Conservation (phyloP, 2,329 filamentous ascomycete genomes). For the Diplodia corticola region DNA sequence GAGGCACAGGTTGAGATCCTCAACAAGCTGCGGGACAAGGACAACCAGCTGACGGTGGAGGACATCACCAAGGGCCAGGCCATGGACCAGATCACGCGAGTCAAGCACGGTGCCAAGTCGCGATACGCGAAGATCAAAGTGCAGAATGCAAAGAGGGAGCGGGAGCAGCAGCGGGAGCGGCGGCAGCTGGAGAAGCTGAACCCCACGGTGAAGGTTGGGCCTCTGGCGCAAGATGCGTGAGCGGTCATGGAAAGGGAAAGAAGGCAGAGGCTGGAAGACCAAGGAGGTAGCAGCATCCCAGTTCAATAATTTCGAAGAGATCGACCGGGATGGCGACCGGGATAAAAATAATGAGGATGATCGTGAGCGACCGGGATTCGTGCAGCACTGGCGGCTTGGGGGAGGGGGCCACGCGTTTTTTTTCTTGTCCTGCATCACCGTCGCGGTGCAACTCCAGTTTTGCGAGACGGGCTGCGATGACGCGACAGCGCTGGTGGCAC, state of each 20-base stretch:
- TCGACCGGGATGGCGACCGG: slow-evolving; percentile 15
- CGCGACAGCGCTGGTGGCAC: not conserved
- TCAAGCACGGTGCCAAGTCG: slow-evolving; percentile 78
- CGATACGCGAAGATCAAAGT: slow-evolving; percentile 45
- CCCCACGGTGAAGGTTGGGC: slow-evolving; percentile 16
- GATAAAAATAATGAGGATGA: slow-evolving; percentile 20
- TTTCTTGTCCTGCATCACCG: slow-evolving; percentile 16
- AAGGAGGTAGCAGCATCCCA: slow-evolving; percentile 13
- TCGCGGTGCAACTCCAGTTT: slow-evolving; percentile 17
- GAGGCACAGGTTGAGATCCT: slow-evolving; percentile 65
- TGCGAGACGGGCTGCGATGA: slow-evolving; percentile 4
- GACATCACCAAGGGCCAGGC: slow-evolving; percentile 78
- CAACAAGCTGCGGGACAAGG: slow-evolving; percentile 62
- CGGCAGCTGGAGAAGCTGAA: slow-evolving; percentile 44
- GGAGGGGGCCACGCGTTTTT: not conserved
- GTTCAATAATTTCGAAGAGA: slow-evolving; percentile 16
- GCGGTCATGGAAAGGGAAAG: not conserved
- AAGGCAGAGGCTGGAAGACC: not conserved
- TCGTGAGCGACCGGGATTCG: slow-evolving; percentile 12
- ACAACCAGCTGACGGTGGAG: slow-evolving; percentile 54
- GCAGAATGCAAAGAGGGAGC: slow-evolving; percentile 34
- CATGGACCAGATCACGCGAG: slow-evolving; percentile 86
- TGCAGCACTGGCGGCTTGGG: slow-evolving; percentile 17
- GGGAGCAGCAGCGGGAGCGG: slow-evolving; percentile 41
- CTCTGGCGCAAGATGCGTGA: slow-evolving; percentile 1